Conservation (phyloP, 2,329 filamentous ascomycete species). For the Penicillium sp. region DNA sequence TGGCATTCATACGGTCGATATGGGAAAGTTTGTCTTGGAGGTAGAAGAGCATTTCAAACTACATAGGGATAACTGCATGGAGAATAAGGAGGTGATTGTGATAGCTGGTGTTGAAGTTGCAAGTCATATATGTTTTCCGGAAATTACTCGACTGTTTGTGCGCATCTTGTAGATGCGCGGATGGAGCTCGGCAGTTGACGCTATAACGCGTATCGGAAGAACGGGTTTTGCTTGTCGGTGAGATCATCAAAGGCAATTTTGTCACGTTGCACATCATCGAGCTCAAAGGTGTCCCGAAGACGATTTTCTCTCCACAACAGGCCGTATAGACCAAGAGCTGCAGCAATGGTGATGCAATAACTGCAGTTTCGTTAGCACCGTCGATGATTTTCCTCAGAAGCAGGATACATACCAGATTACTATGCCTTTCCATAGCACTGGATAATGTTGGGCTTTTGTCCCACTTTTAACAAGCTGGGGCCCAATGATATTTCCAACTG, state of each 20-base stretch:
- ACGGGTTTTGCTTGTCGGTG: conserved; percentile 66
- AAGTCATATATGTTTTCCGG: too few species aligned
- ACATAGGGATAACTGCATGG: too few species aligned
- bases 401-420: conserved; percentile 55
- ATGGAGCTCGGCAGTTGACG: neutral
- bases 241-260: conserved; percentile 65
- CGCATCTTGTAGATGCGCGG: too few species aligned
- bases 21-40: too few species aligned
- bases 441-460: conserved; percentile 65
- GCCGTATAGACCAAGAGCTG: conserved; percentile 56
- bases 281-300: conserved; percentile 46
- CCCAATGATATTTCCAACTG: conserved; percentile 72
- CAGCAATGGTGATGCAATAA: conserved; percentile 65
- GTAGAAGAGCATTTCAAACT: too few species aligned
- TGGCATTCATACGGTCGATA: too few species aligned
- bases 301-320: conserved; percentile 61
- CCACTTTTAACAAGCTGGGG: conserved; percentile 68
- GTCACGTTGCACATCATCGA: conserved; percentile 61
- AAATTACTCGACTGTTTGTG: too few species aligned
- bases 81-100: too few species aligned
- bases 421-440: conserved; percentile 66
- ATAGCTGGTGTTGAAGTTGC: too few species aligned
- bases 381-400: neutral
- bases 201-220: conserved; percentile 61
- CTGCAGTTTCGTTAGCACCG: conserved; percentile 38